Evolutionary conservation across 352 stramenopile species (phyloP).

Genomic region (Globisporangium recalcitrans): DNA sequence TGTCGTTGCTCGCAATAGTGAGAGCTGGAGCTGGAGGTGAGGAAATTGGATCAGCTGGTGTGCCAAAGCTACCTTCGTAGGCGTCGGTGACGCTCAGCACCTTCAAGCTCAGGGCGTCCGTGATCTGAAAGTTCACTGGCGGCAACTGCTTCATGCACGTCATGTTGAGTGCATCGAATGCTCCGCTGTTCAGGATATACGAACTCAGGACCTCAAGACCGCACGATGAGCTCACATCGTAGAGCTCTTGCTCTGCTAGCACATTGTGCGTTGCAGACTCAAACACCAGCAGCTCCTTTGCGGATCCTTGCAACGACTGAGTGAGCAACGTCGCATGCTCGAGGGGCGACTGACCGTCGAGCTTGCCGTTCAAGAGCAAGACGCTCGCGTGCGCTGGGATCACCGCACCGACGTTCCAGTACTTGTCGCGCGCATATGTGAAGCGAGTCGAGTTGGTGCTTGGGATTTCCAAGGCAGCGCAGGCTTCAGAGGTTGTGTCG

Average conservation of each 20-base stretch:
- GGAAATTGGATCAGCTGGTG: background rate
- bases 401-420: constrained; percentile 23
- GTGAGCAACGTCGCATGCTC: constrained; percentile 1
- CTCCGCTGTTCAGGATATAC: constrained; percentile 1
- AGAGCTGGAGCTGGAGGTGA: background rate
- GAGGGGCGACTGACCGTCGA: constrained; percentile 14
- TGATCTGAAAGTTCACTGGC: background rate
- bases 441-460: background rate
- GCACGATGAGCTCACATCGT: background rate
- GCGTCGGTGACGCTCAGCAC: constrained; percentile 1
- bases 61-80: background rate
- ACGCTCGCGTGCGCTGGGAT: constrained; percentile 18
- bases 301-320: background rate
- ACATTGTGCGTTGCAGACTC: background rate
- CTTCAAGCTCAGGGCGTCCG: constrained; percentile 5
- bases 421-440: constrained; percentile 24
- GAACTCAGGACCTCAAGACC: constrained; percentile 4
- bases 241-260: background rate
- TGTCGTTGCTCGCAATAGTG: background rate
- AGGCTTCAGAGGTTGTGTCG: constrained; percentile 6
- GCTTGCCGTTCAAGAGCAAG: constrained; percentile 17
- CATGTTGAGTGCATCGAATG: background rate
- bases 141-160: background rate
- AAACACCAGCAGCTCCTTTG: constrained; percentile 10
- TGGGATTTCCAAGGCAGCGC: background rate